Conservation (phyloP, 2,329 filamentous ascomycete species). For the Colletotrichum sp. region DNA sequence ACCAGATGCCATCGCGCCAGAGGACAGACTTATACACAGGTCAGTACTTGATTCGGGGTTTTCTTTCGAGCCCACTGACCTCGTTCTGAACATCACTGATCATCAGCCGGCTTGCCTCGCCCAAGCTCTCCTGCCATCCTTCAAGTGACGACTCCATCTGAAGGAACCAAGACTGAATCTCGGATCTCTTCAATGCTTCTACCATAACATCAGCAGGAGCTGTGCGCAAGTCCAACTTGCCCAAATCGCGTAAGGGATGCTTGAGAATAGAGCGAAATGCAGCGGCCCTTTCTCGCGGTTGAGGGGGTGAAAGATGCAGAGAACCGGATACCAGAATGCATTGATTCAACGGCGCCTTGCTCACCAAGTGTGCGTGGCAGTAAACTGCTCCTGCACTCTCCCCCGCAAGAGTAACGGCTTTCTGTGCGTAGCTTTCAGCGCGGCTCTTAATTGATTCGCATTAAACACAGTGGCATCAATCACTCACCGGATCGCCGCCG, state of each 20-base stretch:
- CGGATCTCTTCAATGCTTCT: slow-evolving; percentile 35
- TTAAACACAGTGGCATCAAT: neutral
- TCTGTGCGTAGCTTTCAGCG: slow-evolving; percentile 17
- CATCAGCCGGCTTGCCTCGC: slow-evolving; percentile 38
- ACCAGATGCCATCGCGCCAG: slow-evolving; percentile 47
- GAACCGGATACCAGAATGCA: slow-evolving; percentile 45
- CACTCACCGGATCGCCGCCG: slow-evolving; percentile 28
- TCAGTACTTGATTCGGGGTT: neutral
- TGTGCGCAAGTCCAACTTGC: slow-evolving; percentile 21
- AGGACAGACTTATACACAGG: slow-evolving; percentile 39
- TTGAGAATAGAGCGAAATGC: neutral
- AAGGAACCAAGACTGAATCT: slow-evolving; percentile 45
- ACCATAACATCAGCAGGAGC: slow-evolving; percentile 34
- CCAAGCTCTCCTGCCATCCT: slow-evolving; percentile 36
- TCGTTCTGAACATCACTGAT: slow-evolving; percentile 48
- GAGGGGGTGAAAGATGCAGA: slow-evolving; percentile 44
- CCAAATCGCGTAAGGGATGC: neutral
- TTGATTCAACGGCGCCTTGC: slow-evolving; percentile 33
- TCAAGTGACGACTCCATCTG: slow-evolving; percentile 39
- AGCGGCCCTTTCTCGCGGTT: slow-evolving; percentile 25
- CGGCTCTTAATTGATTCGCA: neutral
- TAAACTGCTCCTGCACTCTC: slow-evolving; percentile 52
- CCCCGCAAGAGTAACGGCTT: slow-evolving; percentile 45
- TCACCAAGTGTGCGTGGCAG: slow-evolving; percentile 43
- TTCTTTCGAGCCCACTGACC: slow-evolving; percentile 24